Evolutionary conservation across 345 rosid genomes (phyloP).

Genomic region (Xanthoceras sorbifolium): DNA sequence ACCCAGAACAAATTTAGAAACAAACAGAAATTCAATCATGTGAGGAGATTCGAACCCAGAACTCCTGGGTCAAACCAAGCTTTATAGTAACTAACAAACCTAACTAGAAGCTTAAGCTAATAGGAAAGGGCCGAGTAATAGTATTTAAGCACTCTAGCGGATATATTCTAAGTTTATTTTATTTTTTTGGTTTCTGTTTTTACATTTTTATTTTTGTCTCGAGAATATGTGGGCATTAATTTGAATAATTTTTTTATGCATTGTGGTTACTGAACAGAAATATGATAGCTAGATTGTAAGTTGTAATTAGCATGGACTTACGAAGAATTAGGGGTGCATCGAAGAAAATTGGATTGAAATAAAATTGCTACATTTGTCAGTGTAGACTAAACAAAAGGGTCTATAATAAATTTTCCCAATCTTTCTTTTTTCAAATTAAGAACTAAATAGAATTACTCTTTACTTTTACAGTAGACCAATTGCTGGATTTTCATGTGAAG

Average conservation of each 20-base stretch:
- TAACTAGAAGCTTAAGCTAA: too few relatives aligned
- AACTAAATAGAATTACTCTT: background rate
- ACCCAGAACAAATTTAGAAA: too few relatives aligned
- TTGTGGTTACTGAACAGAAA: background rate
- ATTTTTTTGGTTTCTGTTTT: background rate
- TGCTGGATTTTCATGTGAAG: too few relatives aligned
- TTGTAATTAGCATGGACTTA: background rate
- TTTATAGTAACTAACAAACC: too few relatives aligned
- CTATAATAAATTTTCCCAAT: background rate
- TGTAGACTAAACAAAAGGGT: background rate
- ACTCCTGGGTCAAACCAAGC: too few relatives aligned
- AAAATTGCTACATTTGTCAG: background rate
- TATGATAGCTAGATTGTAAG: background rate
- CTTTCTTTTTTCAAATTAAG: background rate
- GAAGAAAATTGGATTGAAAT: background rate
- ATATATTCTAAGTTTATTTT: too few relatives aligned
- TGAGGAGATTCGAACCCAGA: too few relatives aligned
- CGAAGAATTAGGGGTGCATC: background rate
- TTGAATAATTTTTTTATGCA: background rate
- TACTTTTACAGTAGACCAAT: background rate
- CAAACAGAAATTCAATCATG: too few relatives aligned
- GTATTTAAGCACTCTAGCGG: too few relatives aligned
- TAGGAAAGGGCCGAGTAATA: too few relatives aligned
- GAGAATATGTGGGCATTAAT: background rate
- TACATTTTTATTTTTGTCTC: background rate